Conservation (phyloP, 2,329 filamentous ascomycete species). For the Gaeumannomyces sp. region DNA sequence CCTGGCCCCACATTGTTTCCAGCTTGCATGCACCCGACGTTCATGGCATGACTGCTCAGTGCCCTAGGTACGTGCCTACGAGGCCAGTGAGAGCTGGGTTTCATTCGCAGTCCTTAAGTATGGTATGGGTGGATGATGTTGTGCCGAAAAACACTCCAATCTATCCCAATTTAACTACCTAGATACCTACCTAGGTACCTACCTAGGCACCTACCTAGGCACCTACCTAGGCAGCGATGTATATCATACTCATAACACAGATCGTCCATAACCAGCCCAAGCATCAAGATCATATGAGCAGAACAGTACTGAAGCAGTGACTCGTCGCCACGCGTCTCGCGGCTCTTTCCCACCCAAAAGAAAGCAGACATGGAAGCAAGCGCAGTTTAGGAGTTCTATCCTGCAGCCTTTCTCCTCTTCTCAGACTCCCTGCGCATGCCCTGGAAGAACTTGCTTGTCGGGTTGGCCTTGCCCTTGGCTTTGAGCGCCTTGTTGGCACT, state of each 20-base stretch:
- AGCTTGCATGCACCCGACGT: neutral
- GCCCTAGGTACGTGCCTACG: too few relatives aligned
- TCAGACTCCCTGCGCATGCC: constrained; percentile 54
- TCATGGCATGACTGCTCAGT: too few relatives aligned
- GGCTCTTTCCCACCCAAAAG: too few relatives aligned
- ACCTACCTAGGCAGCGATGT: neutral
- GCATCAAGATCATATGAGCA: neutral
- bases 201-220: neutral
- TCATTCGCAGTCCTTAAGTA: too few relatives aligned
- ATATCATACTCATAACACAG: neutral
- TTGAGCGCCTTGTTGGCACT: constrained; percentile 51
- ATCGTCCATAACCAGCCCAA: neutral
- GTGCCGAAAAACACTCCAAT: neutral
- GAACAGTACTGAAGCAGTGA: neutral
- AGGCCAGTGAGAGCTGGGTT: too few relatives aligned
- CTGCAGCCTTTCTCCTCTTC: constrained; percentile 34
- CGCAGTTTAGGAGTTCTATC: too few relatives aligned
- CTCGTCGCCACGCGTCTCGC: neutral
- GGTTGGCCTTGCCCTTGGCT: constrained; percentile 51
- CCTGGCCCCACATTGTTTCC: neutral
- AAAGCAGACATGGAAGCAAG: too few relatives aligned
- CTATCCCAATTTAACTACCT: neutral
- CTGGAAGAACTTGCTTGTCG: constrained; percentile 54
- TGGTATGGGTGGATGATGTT: too few relatives aligned
- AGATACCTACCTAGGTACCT: neutral